These are phyloP conservation scores for Luffa aegyptiaca DNA, from an alignment of 306 rosid genomes.

Conservation along the genomic window DNA sequence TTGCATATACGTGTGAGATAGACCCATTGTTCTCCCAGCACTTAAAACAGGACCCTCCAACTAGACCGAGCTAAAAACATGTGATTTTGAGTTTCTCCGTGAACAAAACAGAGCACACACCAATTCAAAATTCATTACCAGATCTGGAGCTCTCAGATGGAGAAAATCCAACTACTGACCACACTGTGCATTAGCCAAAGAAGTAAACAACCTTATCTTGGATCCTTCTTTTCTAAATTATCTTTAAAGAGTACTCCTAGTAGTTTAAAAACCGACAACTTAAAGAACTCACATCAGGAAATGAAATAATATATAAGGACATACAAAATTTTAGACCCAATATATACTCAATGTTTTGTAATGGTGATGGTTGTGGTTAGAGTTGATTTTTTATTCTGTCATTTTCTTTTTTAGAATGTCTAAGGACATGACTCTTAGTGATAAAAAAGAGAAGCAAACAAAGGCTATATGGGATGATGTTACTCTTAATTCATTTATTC, in stretches of 20 bases:
- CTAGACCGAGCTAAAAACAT: neutral
- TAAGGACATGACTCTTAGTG: no score
- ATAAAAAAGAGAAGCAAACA: no score
- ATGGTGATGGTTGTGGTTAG: no score
- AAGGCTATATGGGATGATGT: no score
- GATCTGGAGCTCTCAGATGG: neutral
- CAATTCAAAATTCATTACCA: neutral
- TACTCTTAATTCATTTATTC: no score
- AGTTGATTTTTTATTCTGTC: no score
- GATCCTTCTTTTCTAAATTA: neutral
- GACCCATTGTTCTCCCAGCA: neutral
- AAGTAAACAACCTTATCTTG: neutral
- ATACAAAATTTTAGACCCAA: no score
- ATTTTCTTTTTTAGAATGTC: no score
- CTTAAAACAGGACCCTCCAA: neutral
- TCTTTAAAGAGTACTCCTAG: neutral
- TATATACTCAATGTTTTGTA: no score
- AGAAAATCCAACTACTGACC: neutral
- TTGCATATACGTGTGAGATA: neutral
- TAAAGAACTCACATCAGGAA: neutral
- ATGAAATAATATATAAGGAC: no score
- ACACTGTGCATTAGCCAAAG: neutral
- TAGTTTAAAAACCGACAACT: neutral
- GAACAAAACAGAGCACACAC: neutral
- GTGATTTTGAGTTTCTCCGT: neutral